Conservation (phyloP, 192 early-diverging fungal genomes). For the Backusella mclennaniae region DNA sequence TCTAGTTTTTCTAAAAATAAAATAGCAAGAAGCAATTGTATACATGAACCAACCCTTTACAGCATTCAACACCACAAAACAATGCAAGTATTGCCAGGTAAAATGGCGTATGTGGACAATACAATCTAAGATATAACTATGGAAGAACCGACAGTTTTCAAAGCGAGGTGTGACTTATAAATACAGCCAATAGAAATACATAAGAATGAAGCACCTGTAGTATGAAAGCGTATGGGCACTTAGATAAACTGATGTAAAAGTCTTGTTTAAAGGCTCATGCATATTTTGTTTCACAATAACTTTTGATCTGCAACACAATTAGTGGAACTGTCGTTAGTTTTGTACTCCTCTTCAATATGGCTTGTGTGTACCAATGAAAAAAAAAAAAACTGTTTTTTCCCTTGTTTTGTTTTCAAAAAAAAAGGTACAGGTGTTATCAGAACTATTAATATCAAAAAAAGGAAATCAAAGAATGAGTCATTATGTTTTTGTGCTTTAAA, state of each 20-base stretch:
- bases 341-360: background rate
- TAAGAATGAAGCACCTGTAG: background rate
- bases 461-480: too few species aligned
- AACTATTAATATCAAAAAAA: too few species aligned
- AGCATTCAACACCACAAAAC: too few species aligned
- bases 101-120: too few species aligned
- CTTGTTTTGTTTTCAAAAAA: background rate
- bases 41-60: too few species aligned
- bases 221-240: too few species aligned
- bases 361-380: background rate
- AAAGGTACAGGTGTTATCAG: background rate
- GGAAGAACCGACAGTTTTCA: too few species aligned
- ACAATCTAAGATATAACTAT: too few species aligned
- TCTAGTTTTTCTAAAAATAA: too few species aligned
- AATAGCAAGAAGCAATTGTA: too few species aligned
- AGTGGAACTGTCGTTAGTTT: background rate
- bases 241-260: background rate
- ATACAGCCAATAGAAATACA: background rate
- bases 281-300: background rate
- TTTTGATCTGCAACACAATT: background rate
- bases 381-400: background rate
- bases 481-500: too few species aligned
- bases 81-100: too few species aligned
- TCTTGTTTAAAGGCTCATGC: background rate
- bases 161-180: background rate